A percentile compares a stretch with the other conserved stretches of the same genome.
These are phyloP conservation scores for Bryoerythrophyllum caledonicum DNA, from an alignment of 225 moss, liverwort and hornwort species.

Conservation along the genomic window DNA sequence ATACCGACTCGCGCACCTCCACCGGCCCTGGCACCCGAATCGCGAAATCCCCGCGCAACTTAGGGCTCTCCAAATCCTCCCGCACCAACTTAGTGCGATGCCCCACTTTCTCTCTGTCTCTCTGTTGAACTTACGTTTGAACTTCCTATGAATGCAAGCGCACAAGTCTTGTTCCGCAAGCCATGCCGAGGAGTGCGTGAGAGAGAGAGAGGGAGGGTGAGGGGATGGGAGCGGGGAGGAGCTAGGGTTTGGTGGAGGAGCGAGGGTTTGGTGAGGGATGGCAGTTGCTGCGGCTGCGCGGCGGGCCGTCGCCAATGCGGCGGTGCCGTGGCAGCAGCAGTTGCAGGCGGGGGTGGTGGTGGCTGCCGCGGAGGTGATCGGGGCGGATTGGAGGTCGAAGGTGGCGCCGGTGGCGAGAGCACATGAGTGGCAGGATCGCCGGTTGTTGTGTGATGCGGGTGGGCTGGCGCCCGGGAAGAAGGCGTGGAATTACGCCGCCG, in stretches of 20 bases:
- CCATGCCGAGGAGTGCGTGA: not conserved
- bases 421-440: slow-evolving; percentile 63
- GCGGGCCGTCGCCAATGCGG: slow-evolving; percentile 69
- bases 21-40: not conserved
- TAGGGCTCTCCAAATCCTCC: not conserved
- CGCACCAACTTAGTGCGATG: not conserved
- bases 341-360: slow-evolving; percentile 33
- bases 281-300: slow-evolving; percentile 63
- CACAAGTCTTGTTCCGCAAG: slow-evolving; percentile 11
- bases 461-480: slow-evolving; percentile 54
- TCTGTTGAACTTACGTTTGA: not conserved
- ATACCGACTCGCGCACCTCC: not conserved
- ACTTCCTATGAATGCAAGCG: not conserved
- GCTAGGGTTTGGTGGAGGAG: slow-evolving; percentile 12
- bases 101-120: not conserved
- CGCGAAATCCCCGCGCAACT: not conserved
- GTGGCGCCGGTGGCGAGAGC: slow-evolving; percentile 22
- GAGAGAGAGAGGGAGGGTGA: not conserved
- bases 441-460: slow-evolving; percentile 23
- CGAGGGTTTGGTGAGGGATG: slow-evolving; percentile 38
- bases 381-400: slow-evolving; percentile 54
- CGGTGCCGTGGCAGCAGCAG: slow-evolving; percentile 73
- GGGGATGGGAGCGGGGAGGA: not conserved
- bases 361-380: slow-evolving; percentile 50
- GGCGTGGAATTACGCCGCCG: slow-evolving; percentile 81